Base-by-base conservation (phyloP, 139 green algal species). In the Raphidocelis subcapitata region DNA sequence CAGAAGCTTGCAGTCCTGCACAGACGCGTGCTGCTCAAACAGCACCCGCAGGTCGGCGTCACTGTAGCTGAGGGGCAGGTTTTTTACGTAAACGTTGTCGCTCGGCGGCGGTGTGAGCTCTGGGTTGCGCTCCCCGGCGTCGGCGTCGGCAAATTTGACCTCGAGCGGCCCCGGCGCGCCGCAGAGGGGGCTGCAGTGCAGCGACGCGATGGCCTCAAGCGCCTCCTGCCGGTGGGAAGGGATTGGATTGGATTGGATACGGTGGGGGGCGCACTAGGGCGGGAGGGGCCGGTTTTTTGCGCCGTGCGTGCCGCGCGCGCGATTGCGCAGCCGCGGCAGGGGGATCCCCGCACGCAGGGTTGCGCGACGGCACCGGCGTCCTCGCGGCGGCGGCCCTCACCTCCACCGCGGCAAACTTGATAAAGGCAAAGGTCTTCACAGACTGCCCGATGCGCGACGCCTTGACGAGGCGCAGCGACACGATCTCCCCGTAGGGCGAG, bases 1-100 rank as follows among this genome's bases (percentile, higher is more conserved):
- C 41, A 88, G 80, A 26, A 88, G 59, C 18, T 77, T 62, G 73
- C 80, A 84, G 46, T 84, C 79, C 31, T 77, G 67, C 4, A 88
- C 69, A 24, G 57, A 36, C 28, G 79, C 82, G 49, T 68, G 78
- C 1, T 70, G 69, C 23, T 31, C 61, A 62, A 87, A 85, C 33
- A 87, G 67, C 2, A 41, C 26, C 21, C 41, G 31, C 52, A 87
- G 65, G 24, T 87, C 78, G 32, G 65, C 69, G 18, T 79, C 62
- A 32, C 37, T 44, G 36, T 60, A 67, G 10, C 41, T 77, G 36
- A 24, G 52, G 3, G 76, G 76, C 71, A 82, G 62, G 63, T 82
- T 82, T 31, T 76, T 76, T 4, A 63, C 70, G 36, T 82, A 82
- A 2, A 82, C 69, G 36, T 82, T 82, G 26, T 82, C 76, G 14